Base-by-base conservation (phyloP, 2,329 filamentous ascomycete genomes). In the Colletotrichum tamarilloi region DNA sequence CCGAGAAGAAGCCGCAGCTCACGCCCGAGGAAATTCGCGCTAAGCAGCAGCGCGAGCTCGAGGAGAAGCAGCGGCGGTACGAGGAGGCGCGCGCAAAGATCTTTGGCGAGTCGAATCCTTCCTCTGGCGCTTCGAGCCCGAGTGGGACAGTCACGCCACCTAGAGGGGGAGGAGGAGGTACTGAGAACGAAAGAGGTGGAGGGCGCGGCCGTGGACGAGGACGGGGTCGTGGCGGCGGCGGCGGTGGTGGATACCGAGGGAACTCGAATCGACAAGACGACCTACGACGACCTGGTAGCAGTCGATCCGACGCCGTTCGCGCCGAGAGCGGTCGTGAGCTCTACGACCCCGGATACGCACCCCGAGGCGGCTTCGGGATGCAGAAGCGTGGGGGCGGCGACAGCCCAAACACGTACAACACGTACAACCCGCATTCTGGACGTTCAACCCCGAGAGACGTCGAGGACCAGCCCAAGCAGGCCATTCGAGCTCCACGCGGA, bases 41-140 rank as follows among this genome's bases (percentile, higher is more conserved):
- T 28, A 93, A 93, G 79, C 94, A 95, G 66, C 91, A 95, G 80
- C 88, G 90, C 62, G 94, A 97, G 77, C 90, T 92, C 11, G 95
- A 97, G 79, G 95, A 97, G 84, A 98, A 97, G 85, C 94, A 97
- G 85, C 92, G 92, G 69, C 93, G 93, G 74, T 98, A 98, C 81
- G 94, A 97, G 74, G 95, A 98, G 84, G 94, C 92, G 6, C 89
- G 96, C 35, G 94, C 96, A 77, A 93, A 95, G 80, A 92, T 98
- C 68, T 96, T 98, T 82, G 95, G 95, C 24, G 91, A 90, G 42
- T 84, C 85, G 11, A 85, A 82, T 42, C 82, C 85, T 11, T 85
- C 85, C 8, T 89, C 92, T 0, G 89, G 91, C 1, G 86, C 87
- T 8, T 92, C 91, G 4, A 91, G 91, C 4, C 90, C 92, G 0